Evolutionary conservation across 768 basidiomycete genomes (phyloP).

Genomic region (Brasilioporus rufonigricans): DNA sequence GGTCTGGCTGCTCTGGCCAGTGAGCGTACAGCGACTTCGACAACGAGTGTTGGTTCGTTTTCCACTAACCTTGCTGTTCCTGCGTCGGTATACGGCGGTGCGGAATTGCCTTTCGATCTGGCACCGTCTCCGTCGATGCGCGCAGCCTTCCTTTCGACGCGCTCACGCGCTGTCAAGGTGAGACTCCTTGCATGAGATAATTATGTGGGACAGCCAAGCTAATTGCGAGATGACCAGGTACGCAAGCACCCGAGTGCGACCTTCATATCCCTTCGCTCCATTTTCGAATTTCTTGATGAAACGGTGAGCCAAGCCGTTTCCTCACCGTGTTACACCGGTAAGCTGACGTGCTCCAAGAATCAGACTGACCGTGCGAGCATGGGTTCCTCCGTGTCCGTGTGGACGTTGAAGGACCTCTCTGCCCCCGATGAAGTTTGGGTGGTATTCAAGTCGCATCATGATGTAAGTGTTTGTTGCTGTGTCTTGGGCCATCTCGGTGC

Average conservation of each 20-base stretch:
- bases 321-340: not conserved
- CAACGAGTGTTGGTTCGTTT: not conserved
- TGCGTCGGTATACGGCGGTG: not conserved
- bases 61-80: conserved; percentile 2
- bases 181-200: conserved; percentile 17
- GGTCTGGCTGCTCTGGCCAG: not conserved
- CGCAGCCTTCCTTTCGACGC: conserved; percentile 46
- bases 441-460: conserved; percentile 58
- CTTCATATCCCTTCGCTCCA: conserved; percentile 24
- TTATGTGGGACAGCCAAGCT: not conserved
- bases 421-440: conserved; percentile 47
- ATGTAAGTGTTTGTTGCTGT: conserved; percentile 41
- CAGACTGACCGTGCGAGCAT: conserved; percentile 8
- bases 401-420: conserved; percentile 42
- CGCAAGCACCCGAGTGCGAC: conserved; percentile 22
- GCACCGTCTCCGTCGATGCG: conserved; percentile 23
- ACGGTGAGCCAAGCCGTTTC: conserved; percentile 18
- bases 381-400: conserved; percentile 42
- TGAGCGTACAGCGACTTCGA: not conserved
- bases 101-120: conserved; percentile 34
- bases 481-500: not conserved
- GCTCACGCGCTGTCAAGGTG: conserved; percentile 55
- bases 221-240: conserved; percentile 16
- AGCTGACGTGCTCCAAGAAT: conserved; percentile 12
- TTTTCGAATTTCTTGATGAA: conserved; percentile 23